Base-by-base conservation (phyloP, 2,329 filamentous ascomycete species). In the Aspergillus ochraceus region DNA sequence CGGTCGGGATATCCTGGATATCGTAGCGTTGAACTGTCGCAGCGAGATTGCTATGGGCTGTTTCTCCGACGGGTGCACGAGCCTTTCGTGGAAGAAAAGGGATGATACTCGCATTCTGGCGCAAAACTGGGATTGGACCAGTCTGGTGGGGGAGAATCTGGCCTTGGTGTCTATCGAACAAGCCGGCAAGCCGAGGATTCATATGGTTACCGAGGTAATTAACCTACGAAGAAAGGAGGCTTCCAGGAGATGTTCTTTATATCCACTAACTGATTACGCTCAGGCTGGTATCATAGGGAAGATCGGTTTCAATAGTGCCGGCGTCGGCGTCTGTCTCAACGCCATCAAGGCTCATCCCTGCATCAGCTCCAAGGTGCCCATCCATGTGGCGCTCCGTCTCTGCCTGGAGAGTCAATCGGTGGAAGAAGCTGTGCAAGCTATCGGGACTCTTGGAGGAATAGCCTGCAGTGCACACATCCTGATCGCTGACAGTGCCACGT, bases 51-150 rank as follows among this genome's bases (percentile, higher is more conserved):
- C 83, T 0, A 84, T 84, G 62, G 85, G 84, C 0, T 70, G 82
- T 59, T 84, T 84, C 62, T 81, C 74, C 49, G 85, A 87, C 67
- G 85, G 84, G 10, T 87, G 85, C 64, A 86, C 85, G 3, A 78
- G 81, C 19, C 66, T 87, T 10, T 77, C 78, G 9, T 86, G 83
- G 83, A 76, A 77, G 53, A 82, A 77, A 3, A 63, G 59, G 3
- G 66, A 70, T 1, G 60, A 64, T 6, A 67, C 74, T 20, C 62
- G 68, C 26, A 80, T 79, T 57, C 68, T 86, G 10, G 81, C 77
- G 8, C 84, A 86, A 72, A 86, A 86, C 54, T 86, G 84, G 84
- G 83, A 86, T 63, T 88, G 86, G 85, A 79, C 80, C 67, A 68
- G 69, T 0, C 75, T 69, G 14, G 83, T 88, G 59, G 78, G 80